Percentiles rank a stretch among this genome's conserved stretches.
These are phyloP conservation scores for Diaporthe nobilis DNA, from an alignment of 2,329 filamentous ascomycete species.

Conservation along the genomic window DNA sequence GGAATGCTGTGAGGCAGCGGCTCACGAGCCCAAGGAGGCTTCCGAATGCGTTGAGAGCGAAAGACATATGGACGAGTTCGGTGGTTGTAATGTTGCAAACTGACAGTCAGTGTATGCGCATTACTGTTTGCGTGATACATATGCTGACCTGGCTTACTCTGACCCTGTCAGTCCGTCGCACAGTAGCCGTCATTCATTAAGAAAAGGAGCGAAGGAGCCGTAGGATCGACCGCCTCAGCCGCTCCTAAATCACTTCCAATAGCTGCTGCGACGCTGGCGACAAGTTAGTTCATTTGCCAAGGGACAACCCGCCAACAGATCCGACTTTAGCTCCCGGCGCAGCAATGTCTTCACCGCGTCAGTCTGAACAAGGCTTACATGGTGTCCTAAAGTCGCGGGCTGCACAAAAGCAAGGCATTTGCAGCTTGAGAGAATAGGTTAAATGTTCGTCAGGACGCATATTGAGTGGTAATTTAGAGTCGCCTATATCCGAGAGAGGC, in stretches of 20 bases:
- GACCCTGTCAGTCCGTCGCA: not conserved
- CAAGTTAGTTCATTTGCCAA: not conserved
- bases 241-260: not conserved
- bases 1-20: not conserved
- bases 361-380: not conserved
- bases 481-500: not conserved
- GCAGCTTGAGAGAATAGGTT: not conserved
- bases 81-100: not conserved
- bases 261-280: not conserved
- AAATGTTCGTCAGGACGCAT: not conserved
- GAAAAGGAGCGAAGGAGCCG: not conserved
- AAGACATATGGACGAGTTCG: not conserved
- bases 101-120: not conserved
- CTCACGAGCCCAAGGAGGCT: not conserved
- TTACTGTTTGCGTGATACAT: not conserved
- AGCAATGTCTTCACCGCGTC: not conserved
- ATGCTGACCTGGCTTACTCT: constrained; percentile 14
- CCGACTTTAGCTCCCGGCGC: not conserved
- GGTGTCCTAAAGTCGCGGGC: not conserved
- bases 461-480: not conserved
- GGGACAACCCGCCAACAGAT: not conserved
- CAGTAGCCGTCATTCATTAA: not conserved
- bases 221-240: not conserved
- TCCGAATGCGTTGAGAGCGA: not conserved
- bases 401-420: not conserved